phyloP scores from a whole-genome alignment of 2,329 filamentous ascomycete genomes.

The Metarhizium sp. region DNA sequence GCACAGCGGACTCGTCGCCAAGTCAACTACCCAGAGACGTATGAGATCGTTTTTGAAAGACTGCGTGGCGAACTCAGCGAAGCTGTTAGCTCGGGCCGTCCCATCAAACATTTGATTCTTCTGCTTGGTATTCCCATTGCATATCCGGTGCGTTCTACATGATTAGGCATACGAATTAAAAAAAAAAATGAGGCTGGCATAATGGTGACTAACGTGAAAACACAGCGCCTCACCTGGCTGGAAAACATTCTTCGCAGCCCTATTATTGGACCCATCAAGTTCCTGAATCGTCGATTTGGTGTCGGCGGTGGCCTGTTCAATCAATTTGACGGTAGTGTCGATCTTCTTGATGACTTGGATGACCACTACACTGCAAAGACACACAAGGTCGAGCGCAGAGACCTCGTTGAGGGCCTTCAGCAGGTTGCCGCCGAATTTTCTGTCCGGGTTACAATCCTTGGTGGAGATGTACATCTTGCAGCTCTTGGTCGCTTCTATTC shows the following conservation, averaged over 20 bases:
- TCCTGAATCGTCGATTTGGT: slow-evolving; percentile 85
- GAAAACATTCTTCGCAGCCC: slow-evolving; percentile 87
- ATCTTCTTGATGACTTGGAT: slow-evolving; percentile 85
- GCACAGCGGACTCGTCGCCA: slow-evolving; percentile 72
- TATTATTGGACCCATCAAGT: slow-evolving; percentile 77
- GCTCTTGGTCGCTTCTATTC: slow-evolving; percentile 93
- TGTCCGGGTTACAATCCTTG: slow-evolving; percentile 81
- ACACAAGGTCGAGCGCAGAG: slow-evolving; percentile 80
- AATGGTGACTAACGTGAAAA: slow-evolving; percentile 5
- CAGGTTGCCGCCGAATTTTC: slow-evolving; percentile 77
- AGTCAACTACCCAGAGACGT: slow-evolving; percentile 89
- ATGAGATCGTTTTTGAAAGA: slow-evolving; percentile 72
- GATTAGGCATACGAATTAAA: slow-evolving; percentile 9
- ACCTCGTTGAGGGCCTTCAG: slow-evolving; percentile 73
- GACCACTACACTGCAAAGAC: slow-evolving; percentile 92
- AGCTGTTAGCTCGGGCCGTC: slow-evolving; percentile 57
- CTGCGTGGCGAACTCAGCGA: slow-evolving; percentile 63
- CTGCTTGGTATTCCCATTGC: slow-evolving; percentile 81
- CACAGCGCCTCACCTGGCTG: slow-evolving; percentile 79
- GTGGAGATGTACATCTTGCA: slow-evolving; percentile 88
- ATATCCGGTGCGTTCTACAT: slow-evolving; percentile 52
- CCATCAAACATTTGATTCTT: slow-evolving; percentile 81
- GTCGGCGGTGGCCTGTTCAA: slow-evolving; percentile 82
- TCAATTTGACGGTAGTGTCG: slow-evolving; percentile 85
- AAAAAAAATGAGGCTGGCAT: not conserved